Base-by-base conservation (phyloP, 495 filamentous ascomycete species). In the Gamarada debralockiae region DNA sequence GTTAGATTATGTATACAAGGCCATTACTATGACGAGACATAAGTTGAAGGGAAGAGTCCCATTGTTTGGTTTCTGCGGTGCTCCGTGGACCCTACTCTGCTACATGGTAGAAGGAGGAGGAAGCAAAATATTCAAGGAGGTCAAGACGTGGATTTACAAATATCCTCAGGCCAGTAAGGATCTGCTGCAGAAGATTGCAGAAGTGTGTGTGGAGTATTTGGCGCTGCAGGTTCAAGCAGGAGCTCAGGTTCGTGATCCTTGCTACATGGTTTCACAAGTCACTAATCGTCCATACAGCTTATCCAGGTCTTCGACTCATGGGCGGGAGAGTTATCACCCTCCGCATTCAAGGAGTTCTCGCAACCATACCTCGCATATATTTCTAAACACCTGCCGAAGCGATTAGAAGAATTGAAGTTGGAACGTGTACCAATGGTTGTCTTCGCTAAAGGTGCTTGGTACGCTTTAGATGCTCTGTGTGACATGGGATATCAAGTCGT, bases 391-490 rank as follows among this genome's bases (percentile, higher is more conserved):
- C 75, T 97, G 13, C 92, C 92, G 0, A 73, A 69, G 50, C 77
- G 80, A 25, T 69, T 98, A 57, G 70, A 72, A 53, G 85, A 89
- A 67, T 73, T 95, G 61, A 82, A 81, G 0, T 63, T 91, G 40
- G 86, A 91, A 50, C 74, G 72, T 3, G 95, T 97, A 2, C 93
- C 93, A 1, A 97, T 98, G 93, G 93, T 89, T n/a, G 90, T 97
- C 14, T 98, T 98, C 67, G 90, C 93, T n/a, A 98, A 98, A 72
- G 93, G 93, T 3, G 92, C 93, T n/a, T 96, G 93, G 89, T 95
- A 92, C 68, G 91, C 90, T 3, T 73, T 98, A 25, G 90, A 96
- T 56, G 83, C 87, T 12, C 78, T 92, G 13, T 96, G 92, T 68
- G 73, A 89, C 59, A 82, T 90, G 18, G 91, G 90, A 12, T 98